Evolutionary conservation across 1,284 basidiomycete genomes (phyloP).

Genomic region (Clitocybe nebularis): DNA sequence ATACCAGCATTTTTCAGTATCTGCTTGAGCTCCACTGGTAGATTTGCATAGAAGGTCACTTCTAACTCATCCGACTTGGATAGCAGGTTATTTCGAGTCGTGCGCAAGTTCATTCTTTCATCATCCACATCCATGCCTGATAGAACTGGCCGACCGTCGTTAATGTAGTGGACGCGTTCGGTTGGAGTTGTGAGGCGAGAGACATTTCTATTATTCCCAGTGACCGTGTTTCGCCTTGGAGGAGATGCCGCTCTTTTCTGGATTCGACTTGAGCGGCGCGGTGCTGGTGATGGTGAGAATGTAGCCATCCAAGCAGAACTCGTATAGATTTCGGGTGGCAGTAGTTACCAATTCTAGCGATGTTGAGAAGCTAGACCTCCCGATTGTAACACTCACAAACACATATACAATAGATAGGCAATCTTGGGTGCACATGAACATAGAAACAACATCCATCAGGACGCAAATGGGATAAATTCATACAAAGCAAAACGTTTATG

Average conservation of each 20-base stretch:
- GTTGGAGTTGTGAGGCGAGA: constrained; percentile 34
- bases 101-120: constrained; percentile 33
- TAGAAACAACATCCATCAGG: no score
- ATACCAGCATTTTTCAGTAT: constrained; percentile 63
- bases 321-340: no score
- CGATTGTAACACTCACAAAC: no score
- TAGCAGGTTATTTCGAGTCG: constrained; percentile 48
- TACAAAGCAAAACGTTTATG: no score
- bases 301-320: constrained; percentile 35
- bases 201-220: constrained; percentile 18
- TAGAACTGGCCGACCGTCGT: constrained; percentile 21
- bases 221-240: constrained; percentile 29
- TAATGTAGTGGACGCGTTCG: no score
- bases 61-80: constrained; percentile 70
- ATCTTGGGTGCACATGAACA: no score
- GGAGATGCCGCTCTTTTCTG: constrained; percentile 37
- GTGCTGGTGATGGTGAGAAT: constrained; percentile 49
- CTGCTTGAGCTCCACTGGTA: constrained; percentile 73
- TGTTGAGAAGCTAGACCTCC: no score
- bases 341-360: no score
- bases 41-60: constrained; percentile 63
- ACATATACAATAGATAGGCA: no score
- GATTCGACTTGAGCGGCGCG: constrained; percentile 40
- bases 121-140: constrained; percentile 69
- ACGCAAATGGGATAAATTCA: no score